Conservation (phyloP, 2,329 filamentous ascomycete species). For the Dendryphion nanum region DNA sequence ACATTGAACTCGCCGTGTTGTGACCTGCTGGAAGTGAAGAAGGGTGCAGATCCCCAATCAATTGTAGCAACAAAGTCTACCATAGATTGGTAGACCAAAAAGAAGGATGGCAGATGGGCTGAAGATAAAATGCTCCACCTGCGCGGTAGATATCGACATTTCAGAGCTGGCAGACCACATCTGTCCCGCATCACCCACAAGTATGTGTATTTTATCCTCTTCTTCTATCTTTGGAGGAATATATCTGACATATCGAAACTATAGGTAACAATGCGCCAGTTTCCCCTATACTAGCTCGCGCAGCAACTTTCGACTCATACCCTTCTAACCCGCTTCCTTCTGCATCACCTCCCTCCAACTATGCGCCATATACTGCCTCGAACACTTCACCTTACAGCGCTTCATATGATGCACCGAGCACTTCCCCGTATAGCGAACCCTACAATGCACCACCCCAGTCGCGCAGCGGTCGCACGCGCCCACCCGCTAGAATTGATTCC, state of each 20-base stretch:
- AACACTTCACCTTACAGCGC: no score
- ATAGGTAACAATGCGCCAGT: constrained; percentile 7
- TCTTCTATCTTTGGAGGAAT: no score
- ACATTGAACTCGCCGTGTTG: constrained; percentile 10
- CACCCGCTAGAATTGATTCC: constrained; percentile 57
- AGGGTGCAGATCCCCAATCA: no score
- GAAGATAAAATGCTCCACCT: constrained; percentile 41
- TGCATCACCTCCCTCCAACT: no score
- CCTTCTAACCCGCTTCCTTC: no score
- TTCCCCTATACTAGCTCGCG: constrained; percentile 31
- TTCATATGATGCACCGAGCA: no score
- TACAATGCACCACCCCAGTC: constrained; percentile 21
- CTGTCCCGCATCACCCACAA: constrained; percentile 52
- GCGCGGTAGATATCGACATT: constrained; percentile 68
- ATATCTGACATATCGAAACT: no score
- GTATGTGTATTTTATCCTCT: no score
- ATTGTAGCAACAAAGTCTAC: no score
- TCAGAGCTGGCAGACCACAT: constrained; percentile 82
- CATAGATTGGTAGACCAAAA: constrained; percentile 11
- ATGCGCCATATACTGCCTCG: no score
- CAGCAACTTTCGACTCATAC: constrained; percentile 29
- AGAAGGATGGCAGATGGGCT: constrained; percentile 25
- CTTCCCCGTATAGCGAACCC: constrained; percentile 20
- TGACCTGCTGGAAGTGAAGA: constrained; percentile 16
- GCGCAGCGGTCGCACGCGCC: constrained; percentile 46